Evolutionary conservation across 1,139 yeast species (phyloP).

Genomic region (Debaryomyces subglobosus): DNA sequence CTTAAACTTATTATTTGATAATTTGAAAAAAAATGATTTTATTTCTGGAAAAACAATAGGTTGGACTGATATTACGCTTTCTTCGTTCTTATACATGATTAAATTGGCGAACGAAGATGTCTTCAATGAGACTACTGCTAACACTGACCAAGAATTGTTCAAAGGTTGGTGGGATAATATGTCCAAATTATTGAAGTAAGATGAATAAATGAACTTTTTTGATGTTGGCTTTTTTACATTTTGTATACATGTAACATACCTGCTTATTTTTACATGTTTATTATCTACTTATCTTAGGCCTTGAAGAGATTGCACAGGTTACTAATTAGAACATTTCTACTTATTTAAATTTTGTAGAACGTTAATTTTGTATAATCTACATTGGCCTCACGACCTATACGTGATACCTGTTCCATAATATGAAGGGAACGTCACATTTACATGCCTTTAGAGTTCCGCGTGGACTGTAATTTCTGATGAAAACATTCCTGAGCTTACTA

Average conservation of each 20-base stretch:
- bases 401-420: background rate
- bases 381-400: background rate
- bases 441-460: too few relatives aligned
- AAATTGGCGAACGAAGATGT: background rate
- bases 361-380: too few relatives aligned
- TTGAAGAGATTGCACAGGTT: too few relatives aligned
- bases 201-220: background rate
- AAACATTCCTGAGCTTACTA: background rate
- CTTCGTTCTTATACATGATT: background rate
- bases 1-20: background rate
- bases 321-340: too few relatives aligned
- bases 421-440: background rate
- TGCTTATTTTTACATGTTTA: too few relatives aligned
- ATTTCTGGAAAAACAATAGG: background rate
- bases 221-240: background rate
- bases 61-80: background rate
- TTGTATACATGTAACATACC: background rate
- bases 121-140: background rate
- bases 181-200: background rate
- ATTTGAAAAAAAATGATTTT: background rate
- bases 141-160: background rate
- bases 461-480: too few relatives aligned
- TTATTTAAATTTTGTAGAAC: too few relatives aligned
- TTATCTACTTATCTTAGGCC: too few relatives aligned
- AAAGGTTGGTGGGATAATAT: background rate